A percentile compares a stretch with the other conserved stretches of the same genome.
Conservation (phyloP, 805 yeast species). For the Brettanomyces nanus region DNA sequence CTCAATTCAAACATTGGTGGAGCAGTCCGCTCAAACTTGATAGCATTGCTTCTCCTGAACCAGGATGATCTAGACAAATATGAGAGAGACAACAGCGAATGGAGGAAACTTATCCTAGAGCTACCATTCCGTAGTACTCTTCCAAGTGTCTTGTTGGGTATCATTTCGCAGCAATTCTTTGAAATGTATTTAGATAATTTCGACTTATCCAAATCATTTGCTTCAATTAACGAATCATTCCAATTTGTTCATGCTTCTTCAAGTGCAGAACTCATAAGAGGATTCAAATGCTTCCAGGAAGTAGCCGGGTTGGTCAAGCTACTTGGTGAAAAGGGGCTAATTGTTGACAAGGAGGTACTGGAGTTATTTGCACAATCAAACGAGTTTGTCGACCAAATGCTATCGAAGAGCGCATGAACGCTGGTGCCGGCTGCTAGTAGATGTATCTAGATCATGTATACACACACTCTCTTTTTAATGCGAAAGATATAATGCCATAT, state of each 20-base stretch:
- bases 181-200: slow-evolving; percentile 23
- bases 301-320: slow-evolving; percentile 15
- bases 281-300: slow-evolving; percentile 19
- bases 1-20: slow-evolving; percentile 43
- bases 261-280: slow-evolving; percentile 12
- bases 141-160: slow-evolving; percentile 58
- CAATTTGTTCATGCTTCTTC: slow-evolving; percentile 15
- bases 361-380: slow-evolving; percentile 2
- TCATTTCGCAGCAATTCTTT: slow-evolving; percentile 46
- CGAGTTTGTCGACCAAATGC: background rate
- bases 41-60: slow-evolving; percentile 40
- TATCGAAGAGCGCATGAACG: no score
- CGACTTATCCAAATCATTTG: slow-evolving; percentile 9
- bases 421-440: no score
- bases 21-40: slow-evolving; percentile 43
- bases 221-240: slow-evolving; percentile 13
- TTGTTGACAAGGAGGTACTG: slow-evolving; percentile 9
- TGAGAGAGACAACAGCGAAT: slow-evolving; percentile 34
- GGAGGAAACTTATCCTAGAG: slow-evolving; percentile 49
- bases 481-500: no score
- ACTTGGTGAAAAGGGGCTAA: slow-evolving; percentile 12
- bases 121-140: slow-evolving; percentile 53
- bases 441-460: no score
- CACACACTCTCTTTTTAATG: no score
- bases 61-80: slow-evolving; percentile 49